phyloP scores from a whole-genome alignment of 768 basidiomycete genomes.

The Rossbeevera mucosa region DNA sequence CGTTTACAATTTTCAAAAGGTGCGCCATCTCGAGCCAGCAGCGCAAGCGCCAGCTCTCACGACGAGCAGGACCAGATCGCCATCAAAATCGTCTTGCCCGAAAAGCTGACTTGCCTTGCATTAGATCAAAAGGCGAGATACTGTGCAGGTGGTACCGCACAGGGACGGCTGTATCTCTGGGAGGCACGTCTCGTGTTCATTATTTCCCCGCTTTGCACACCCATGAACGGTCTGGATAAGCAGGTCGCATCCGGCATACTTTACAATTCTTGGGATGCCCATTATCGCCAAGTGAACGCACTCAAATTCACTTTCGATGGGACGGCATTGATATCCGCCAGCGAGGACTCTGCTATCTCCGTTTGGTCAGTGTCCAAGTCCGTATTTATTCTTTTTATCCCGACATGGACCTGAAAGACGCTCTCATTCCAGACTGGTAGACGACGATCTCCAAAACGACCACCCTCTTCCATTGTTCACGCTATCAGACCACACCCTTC shows the following conservation, averaged over 20 bases:
- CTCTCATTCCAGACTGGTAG: conserved; percentile 53
- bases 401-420: conserved; percentile 8
- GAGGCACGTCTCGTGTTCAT: conserved; percentile 60
- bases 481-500: conserved; percentile 88
- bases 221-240: conserved; percentile 21
- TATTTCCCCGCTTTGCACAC: background rate
- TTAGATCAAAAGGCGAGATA: conserved; percentile 68
- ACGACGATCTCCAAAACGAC: conserved; percentile 70
- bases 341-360: conserved; percentile 84
- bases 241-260: conserved; percentile 93
- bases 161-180: conserved; percentile 93
- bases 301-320: conserved; percentile 83
- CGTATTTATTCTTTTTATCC: conserved; percentile 25
- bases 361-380: conserved; percentile 90
- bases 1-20: conserved; percentile 94
- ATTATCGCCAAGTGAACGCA: conserved; percentile 85
- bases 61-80: conserved; percentile 77
- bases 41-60: background rate
- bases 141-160: conserved; percentile 83
- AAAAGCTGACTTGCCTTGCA: conserved; percentile 79
- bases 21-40: conserved; percentile 27
- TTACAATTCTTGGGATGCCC: conserved; percentile 89
- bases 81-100: conserved; percentile 82
- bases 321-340: conserved; percentile 74
- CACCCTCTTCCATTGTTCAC: conserved; percentile 73